phyloP scores from a whole-genome alignment of 1,139 yeast species.

The Saccharomycopsis hybrid region DNA sequence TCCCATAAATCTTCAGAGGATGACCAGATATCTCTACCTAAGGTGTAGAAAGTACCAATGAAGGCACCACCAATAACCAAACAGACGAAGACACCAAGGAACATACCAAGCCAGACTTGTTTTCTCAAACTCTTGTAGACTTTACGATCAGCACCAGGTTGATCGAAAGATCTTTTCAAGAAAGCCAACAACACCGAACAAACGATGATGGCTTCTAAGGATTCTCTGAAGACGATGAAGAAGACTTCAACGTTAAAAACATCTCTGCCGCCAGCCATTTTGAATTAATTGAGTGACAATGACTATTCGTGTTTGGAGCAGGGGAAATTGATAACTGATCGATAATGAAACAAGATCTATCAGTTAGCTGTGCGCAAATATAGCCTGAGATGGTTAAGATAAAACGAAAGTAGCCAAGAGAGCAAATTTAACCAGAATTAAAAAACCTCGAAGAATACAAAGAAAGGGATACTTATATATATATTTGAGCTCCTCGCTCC shows the following conservation, averaged over 20 bases:
- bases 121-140: conserved; percentile 39
- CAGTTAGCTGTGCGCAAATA: too few species aligned
- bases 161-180: conserved; percentile 48
- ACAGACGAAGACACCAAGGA: conserved; percentile 67
- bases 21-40: conserved; percentile 79
- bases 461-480: too few species aligned
- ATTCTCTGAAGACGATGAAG: conserved; percentile 81
- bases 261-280: conserved; percentile 15
- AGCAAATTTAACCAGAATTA: too few species aligned
- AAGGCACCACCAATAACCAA: conserved; percentile 68
- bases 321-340: too few species aligned
- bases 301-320: too few species aligned
- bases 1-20: conserved; percentile 87
- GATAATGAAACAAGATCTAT: too few species aligned
- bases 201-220: conserved; percentile 81
- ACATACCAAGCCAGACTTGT: conserved; percentile 86
- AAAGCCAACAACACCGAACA: conserved; percentile 81
- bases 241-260: conserved; percentile 48
- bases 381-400: too few species aligned
- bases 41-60: conserved; percentile 65
- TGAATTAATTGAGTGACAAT: not conserved
- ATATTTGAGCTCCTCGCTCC: too few species aligned
- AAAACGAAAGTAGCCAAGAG: too few species aligned
- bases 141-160: conserved; percentile 27
- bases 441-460: too few species aligned